Base-by-base conservation (phyloP, 202 grass and related monocot genomes). In the Eragrostis tef region DNA sequence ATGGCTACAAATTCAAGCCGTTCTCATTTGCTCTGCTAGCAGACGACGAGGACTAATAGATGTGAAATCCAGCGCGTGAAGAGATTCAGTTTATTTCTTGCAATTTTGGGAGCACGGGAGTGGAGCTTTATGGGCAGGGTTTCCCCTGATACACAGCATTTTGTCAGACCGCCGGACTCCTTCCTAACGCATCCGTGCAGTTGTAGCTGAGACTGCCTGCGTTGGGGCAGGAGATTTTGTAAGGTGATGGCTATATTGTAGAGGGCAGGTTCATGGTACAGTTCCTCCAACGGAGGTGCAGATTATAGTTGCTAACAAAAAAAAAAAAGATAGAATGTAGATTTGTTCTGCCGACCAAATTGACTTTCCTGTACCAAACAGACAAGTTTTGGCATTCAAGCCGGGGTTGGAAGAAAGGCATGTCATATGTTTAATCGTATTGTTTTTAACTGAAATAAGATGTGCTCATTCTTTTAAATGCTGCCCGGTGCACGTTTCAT, bases 1-100 rank as follows among this genome's bases (percentile, higher is more conserved):
- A 99, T 86, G 97, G 97, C 71, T 99, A 96, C 78, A 99, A 99
- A 84, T 99, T 99, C 85, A 89, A 79, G 68, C 93, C 97, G 51
- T 96, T 99, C 79, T 99, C 97, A 64, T 99, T 99, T 85, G 89
- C 87, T 85, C 52, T 79, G 56, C 83, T 99, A 39, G 85, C 87
- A 73, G 93, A 99, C 11, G 93, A 96, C 0, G 93, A 96, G 56
- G 91, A 96, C 73, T 99, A 75, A 93, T 93, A 41, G 46, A 70
- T 73, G 56, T 51, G 63, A 52, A 61, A 22, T 67, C 49, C 16
- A 67, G 1, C 45, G 64, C 25, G 8, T 79, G 83, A 80, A 89
- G 68, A 84, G 25, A 81, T 81, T 67, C 48, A 64, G 46, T 81
- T 91, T 83, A 34, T 90, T 87, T 79, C 52, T 89, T 83, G 61